These are phyloP conservation scores for Malania oleifera DNA, from an alignment of 164 flowering plant species.

Conservation along the genomic window DNA sequence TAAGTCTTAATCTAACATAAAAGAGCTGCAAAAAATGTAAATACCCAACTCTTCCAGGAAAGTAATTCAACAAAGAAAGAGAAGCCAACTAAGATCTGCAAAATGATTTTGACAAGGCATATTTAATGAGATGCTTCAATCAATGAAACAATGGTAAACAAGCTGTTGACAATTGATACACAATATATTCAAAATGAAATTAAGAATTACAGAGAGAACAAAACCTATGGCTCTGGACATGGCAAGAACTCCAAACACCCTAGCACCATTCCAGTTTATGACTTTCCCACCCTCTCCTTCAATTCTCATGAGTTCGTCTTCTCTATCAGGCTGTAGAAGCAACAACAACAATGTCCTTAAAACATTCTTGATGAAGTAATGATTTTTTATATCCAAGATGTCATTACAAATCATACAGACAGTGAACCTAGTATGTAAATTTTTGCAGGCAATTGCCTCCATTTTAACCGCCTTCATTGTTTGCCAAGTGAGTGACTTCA, in stretches of 20 bases:
- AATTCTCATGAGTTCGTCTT: constrained; percentile 61
- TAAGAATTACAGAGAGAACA: constrained; percentile 4
- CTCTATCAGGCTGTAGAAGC: constrained; percentile 63
- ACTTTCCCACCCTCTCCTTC: constrained; percentile 70
- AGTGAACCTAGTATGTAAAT: not conserved
- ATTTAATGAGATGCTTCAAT: too few relatives aligned
- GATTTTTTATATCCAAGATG: too few relatives aligned
- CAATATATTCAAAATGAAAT: not conserved
- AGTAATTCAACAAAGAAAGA: too few relatives aligned
- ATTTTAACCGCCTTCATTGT: too few relatives aligned
- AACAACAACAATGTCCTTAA: constrained; percentile 17
- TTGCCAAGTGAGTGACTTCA: too few relatives aligned
- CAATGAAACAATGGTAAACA: too few relatives aligned
- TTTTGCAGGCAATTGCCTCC: too few relatives aligned
- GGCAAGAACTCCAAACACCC: constrained; percentile 77
- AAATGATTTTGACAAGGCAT: too few relatives aligned
- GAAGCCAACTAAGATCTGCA: too few relatives aligned
- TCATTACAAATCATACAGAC: not conserved
- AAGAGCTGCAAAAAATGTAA: too few relatives aligned
- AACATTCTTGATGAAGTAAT: not conserved
- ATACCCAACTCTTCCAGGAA: too few relatives aligned
- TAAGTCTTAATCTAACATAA: too few relatives aligned
- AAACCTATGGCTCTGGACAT: constrained; percentile 82
- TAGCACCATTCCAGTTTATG: constrained; percentile 71
- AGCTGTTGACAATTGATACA: not conserved